These are phyloP conservation scores for Gloeopeniophorella convolvens DNA, from an alignment of 768 basidiomycete genomes.

Conservation along the genomic window DNA sequence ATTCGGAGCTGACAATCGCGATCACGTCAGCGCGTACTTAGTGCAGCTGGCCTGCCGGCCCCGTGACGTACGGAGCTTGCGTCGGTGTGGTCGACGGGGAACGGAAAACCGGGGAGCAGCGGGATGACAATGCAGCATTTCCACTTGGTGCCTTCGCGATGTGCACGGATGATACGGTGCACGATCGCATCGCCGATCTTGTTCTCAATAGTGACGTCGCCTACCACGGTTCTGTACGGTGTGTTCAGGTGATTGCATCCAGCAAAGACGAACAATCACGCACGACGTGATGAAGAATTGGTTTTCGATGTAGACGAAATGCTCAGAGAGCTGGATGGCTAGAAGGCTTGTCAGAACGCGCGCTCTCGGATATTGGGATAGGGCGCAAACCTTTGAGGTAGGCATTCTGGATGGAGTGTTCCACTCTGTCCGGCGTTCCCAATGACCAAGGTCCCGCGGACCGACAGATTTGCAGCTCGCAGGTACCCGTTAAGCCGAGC, in stretches of 20 bases:
- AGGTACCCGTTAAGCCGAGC: slow-evolving; percentile 87
- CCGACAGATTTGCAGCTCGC: slow-evolving; percentile 94
- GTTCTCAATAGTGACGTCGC: slow-evolving; percentile 85
- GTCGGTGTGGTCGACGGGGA: slow-evolving; percentile 87
- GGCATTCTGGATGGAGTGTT: slow-evolving; percentile 92
- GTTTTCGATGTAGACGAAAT: slow-evolving; percentile 98
- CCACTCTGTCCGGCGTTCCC: slow-evolving; percentile 77
- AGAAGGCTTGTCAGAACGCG: neutral
- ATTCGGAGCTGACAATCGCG: slow-evolving; percentile 68
- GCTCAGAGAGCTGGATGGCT: slow-evolving; percentile 92
- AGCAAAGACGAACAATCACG: slow-evolving; percentile 25
- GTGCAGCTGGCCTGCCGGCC: neutral
- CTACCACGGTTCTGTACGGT: slow-evolving; percentile 61
- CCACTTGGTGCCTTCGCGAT: slow-evolving; percentile 77
- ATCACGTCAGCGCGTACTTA: slow-evolving; percentile 5
- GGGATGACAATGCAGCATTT: slow-evolving; percentile 91
- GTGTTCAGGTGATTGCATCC: neutral
- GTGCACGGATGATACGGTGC: slow-evolving; percentile 82
- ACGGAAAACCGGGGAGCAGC: slow-evolving; percentile 87
- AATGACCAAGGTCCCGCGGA: slow-evolving; percentile 96
- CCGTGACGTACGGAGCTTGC: slow-evolving; percentile 70
- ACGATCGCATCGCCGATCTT: slow-evolving; percentile 93
- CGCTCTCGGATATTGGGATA: neutral
- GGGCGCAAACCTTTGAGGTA: slow-evolving; percentile 67
- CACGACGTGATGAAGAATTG: slow-evolving; percentile 90